Evolutionary conservation across 192 early-diverging fungal genomes (phyloP), one percentile per base, ranked within the genome.

Genomic region (Kickxella alabastrina): DNA sequence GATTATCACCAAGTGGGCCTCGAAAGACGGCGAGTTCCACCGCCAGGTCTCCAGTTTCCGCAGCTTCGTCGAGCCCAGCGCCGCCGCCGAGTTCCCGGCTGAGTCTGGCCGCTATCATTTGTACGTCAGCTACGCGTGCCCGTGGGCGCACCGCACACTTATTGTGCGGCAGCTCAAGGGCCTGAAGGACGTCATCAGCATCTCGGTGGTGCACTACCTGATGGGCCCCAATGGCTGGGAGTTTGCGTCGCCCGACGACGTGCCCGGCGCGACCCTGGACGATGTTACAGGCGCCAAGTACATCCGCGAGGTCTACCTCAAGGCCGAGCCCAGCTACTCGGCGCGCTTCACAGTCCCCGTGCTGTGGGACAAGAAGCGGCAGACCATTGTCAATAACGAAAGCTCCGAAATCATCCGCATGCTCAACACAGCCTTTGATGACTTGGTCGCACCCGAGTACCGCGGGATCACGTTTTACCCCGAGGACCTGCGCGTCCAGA

Each of bases 361-460:
- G 34, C 83, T 98, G 19, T 97, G 93, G 94, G 96, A 98, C 75
- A 97, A 89, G 80, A 91, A 95, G 73, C 69, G 72, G 23, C 42
- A 83, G 34, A 98, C 93, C 21, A 97, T 98, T 45, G 87, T 91
- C 14, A 98, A 92, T 84, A 98, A 98, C 73, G 96, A 98, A 75
- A 85, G 82, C 54, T 88, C 88, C 6, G 96, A 98, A 61, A 96
- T 98, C 41, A 97, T 98, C 44, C 83, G 92, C 19, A 93, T 95
- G 73, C 78, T 98, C 54, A 96, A 98, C 82, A 78, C 82, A 2
- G 87, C 78, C 2, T 98, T 98, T 48, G 86, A 97, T 59, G 82
- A 84, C 19, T 74, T 85, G 43, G 62, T 87, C 0, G 75, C 75
- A 14, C 73, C 80, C 28, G 77, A 77, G 50, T 83, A 80, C 51